Evolutionary conservation across 1,284 basidiomycete genomes (phyloP).

Genomic region (Sporisorium exsertum): DNA sequence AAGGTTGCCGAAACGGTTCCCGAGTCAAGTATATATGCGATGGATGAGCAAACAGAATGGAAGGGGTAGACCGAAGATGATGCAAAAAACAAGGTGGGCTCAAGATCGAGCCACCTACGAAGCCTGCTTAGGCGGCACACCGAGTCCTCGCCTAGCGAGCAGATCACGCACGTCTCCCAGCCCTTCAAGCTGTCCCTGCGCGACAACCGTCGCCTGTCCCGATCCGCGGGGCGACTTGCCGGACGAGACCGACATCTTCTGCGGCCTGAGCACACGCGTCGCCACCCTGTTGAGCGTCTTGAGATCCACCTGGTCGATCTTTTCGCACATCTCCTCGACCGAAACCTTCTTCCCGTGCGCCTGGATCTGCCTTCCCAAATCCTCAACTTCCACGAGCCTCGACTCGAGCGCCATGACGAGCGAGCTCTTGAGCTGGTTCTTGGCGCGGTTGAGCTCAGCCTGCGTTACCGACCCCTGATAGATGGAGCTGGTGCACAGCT

Average conservation of each 20-base stretch:
- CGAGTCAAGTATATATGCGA: background rate
- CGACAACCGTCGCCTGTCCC: constrained; percentile 63
- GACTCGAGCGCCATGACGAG: constrained; percentile 97
- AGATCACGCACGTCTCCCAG: constrained; percentile 61
- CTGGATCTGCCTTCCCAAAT: constrained; percentile 79
- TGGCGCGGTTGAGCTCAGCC: constrained; percentile 84
- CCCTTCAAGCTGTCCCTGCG: constrained; percentile 60
- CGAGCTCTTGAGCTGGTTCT: constrained; percentile 94
- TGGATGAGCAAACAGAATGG: background rate
- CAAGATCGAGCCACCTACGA: background rate
- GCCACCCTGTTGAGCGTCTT: constrained; percentile 81
- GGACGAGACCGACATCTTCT: constrained; percentile 32
- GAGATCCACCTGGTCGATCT: constrained; percentile 84
- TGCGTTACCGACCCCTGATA: constrained; percentile 73
- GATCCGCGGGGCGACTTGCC: constrained; percentile 31
- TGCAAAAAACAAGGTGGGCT: background rate
- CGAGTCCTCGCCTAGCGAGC: constrained; percentile 58
- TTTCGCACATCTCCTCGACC: constrained; percentile 89
- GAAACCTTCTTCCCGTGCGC: constrained; percentile 90
- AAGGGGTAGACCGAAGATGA: background rate
- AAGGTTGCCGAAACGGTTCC: background rate
- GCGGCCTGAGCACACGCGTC: constrained; percentile 75
- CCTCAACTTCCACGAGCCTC: constrained; percentile 78
- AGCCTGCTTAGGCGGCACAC: constrained; percentile 43
- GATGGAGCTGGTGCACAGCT: constrained; percentile 68